Evolutionary conservation across 495 filamentous ascomycete genomes (phyloP).

Genomic region (Cercophora sp.): DNA sequence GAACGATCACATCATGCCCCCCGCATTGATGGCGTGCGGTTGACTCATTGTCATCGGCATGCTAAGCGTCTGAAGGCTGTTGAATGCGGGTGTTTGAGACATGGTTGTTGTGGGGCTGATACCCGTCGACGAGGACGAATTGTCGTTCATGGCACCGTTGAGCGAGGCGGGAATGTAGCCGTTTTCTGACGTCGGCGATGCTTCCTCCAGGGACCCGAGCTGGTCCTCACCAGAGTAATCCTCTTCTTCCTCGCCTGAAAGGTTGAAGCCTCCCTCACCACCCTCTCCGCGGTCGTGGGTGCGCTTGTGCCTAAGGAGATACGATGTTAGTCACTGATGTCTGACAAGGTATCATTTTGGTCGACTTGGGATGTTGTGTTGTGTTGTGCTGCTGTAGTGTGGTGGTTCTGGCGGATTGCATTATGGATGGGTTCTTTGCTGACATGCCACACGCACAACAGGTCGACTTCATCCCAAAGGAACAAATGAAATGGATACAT

Average conservation of each 20-base stretch:
- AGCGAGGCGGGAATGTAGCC: conserved; percentile 47
- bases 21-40: conserved; percentile 43
- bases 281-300: conserved; percentile 81
- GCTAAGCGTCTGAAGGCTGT: conserved; percentile 49
- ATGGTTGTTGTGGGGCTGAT: conserved; percentile 28
- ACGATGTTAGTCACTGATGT: conserved; percentile 31
- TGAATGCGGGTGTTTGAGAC: conserved; percentile 36
- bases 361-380: conserved; percentile 29
- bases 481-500: conserved; percentile 30
- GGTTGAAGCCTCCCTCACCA: conserved; percentile 62
- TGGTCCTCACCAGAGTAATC: conserved; percentile 65
- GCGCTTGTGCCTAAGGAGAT: conserved; percentile 71
- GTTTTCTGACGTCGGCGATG: conserved; percentile 60
- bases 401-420: conserved; percentile 14
- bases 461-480: conserved; percentile 16
- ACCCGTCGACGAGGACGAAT: conserved; percentile 25
- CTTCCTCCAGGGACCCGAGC: conserved; percentile 70
- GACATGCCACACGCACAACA: conserved; percentile 36
- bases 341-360: conserved; percentile 18
- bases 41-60: conserved; percentile 58
- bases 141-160: conserved; percentile 35
- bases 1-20: conserved; percentile 32
- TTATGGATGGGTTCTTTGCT: conserved; percentile 20
- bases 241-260: conserved; percentile 73
- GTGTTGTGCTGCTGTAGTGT: conserved; percentile 27